Conservation (phyloP, 768 basidiomycete genomes). For the Lyophyllum decastes region DNA sequence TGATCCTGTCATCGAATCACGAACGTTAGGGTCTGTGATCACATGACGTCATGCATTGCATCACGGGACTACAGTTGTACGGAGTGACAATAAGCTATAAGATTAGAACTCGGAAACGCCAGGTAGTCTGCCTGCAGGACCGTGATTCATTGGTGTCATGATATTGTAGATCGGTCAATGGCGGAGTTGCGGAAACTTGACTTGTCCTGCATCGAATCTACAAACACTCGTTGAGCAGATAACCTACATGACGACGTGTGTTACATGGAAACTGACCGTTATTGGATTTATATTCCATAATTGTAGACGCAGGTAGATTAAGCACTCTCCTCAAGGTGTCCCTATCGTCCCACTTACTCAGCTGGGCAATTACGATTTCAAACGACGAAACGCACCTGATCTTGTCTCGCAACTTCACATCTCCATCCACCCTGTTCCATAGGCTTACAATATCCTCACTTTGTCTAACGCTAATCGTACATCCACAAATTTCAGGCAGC, state of each 20-base stretch:
- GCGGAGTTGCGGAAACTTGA: slow-evolving; percentile 79
- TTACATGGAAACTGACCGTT: slow-evolving; percentile 53
- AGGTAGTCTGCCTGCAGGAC: neutral
- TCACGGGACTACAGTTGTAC: no score
- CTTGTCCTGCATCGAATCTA: slow-evolving; percentile 89
- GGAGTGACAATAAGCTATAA: neutral
- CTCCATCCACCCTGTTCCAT: slow-evolving; percentile 87
- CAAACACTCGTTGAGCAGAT: neutral
- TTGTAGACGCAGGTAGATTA: slow-evolving; percentile 71
- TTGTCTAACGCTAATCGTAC: slow-evolving; percentile 91
- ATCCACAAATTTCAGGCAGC: slow-evolving; percentile 89
- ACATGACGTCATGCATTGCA: neutral
- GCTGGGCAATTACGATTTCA: neutral
- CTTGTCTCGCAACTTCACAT: slow-evolving; percentile 73
- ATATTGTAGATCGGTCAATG: slow-evolving; percentile 43
- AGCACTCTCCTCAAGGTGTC: slow-evolving; percentile 80
- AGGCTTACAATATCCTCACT: slow-evolving; percentile 92
- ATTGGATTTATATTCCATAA: slow-evolving; percentile 96
- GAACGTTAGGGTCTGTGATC: neutral
- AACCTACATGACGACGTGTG: neutral
- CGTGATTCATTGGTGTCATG: slow-evolving; percentile 11
- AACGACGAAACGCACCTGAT: slow-evolving; percentile 61
- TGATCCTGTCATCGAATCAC: slow-evolving; percentile 4
- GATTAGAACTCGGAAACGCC: neutral
- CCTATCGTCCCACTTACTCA: slow-evolving; percentile 37